phyloP scores from a whole-genome alignment of 1,284 basidiomycete species.

The Porogramme epimiltina region DNA sequence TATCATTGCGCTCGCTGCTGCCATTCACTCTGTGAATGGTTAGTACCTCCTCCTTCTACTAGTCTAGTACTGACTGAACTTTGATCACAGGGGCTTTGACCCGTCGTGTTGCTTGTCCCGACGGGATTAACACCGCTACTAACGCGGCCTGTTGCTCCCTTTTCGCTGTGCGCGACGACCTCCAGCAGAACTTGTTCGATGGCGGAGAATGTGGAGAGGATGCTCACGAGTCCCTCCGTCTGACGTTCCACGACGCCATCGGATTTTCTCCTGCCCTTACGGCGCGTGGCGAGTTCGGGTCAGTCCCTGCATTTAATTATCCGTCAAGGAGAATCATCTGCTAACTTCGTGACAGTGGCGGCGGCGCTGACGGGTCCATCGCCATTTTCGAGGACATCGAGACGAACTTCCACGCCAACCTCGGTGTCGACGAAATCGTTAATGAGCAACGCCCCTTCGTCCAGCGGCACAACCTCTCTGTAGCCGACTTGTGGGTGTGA shows the following conservation, averaged over 20 bases:
- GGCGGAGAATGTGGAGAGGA: constrained; percentile 27
- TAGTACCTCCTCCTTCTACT: background rate
- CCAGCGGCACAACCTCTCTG: constrained; percentile 25
- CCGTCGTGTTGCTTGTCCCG: constrained; percentile 23
- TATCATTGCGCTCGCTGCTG: constrained; percentile 11
- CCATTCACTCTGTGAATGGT: constrained; percentile 15
- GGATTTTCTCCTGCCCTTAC: constrained; percentile 18
- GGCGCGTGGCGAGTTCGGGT: constrained; percentile 19
- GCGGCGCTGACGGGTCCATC: constrained; percentile 32
- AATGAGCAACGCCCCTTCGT: constrained; percentile 28
- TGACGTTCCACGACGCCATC: constrained; percentile 35
- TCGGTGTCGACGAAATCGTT: constrained; percentile 31
- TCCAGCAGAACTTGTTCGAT: constrained; percentile 40
- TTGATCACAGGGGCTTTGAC: constrained; percentile 20
- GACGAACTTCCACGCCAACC: constrained; percentile 27
- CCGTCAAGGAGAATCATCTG: too few relatives aligned
- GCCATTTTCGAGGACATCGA: constrained; percentile 26
- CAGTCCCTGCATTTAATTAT: background rate
- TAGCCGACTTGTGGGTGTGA: constrained; percentile 31
- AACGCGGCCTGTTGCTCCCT: constrained; percentile 40
- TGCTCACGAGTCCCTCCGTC: constrained; percentile 30
- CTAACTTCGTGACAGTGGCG: constrained; percentile 14
- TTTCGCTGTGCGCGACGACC: constrained; percentile 38
- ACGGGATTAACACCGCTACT: constrained; percentile 30
- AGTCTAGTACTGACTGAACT: background rate